Evolutionary conservation across 805 yeast species (phyloP), one percentile per base, ranked within the genome.

Genomic region (Yueomyces sinensis): DNA sequence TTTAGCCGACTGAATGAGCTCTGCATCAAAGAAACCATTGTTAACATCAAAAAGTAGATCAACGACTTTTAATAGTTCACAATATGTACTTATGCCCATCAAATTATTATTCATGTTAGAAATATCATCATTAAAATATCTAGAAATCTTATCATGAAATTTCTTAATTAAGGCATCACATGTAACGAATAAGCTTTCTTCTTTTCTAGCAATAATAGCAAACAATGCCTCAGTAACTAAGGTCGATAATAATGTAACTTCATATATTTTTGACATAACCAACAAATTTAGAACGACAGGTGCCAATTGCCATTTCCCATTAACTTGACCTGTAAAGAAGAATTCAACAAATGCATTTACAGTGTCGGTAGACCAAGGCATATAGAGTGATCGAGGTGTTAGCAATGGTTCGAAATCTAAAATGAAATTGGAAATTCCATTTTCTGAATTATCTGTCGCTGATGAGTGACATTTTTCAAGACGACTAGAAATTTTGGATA

Each of bases 321-420:
- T 83, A 13, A 80, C 71, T 50, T 79, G 86, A 1, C 91, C 91
- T 4, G 87, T 81, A 46, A 76, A 79, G 37, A 82, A 62, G 50
- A 73, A 82, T 49, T 81, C 91, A 17, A 77, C 61, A 44, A 80
- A 68, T 1, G 84, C 84, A 35, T 65, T 66, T 13, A 79, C 70
- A 0, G 83, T 69, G 2, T 59, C 48, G 0, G 77, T 72, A 1
- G 75, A 53, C 57, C 76, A 78, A 5, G 93, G 91, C 41, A 82
- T 51, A 43, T 76, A 80, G 18, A 82, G 49, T 13, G 74, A 66
- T 41, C 93, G 63, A 7, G 93, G 91, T 29, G 76, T 64, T 37
- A 73, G 61, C 27, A 77, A 56, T 6, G 82, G 76, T 44, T 77
- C 84, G 58, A 77, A 38, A 18, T 59, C 51, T 3, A 40, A 20